Evolutionary conservation across 192 early-diverging fungal genomes (phyloP), one percentile per base, ranked within the genome.

Genomic region (Phycomyces nitens): DNA sequence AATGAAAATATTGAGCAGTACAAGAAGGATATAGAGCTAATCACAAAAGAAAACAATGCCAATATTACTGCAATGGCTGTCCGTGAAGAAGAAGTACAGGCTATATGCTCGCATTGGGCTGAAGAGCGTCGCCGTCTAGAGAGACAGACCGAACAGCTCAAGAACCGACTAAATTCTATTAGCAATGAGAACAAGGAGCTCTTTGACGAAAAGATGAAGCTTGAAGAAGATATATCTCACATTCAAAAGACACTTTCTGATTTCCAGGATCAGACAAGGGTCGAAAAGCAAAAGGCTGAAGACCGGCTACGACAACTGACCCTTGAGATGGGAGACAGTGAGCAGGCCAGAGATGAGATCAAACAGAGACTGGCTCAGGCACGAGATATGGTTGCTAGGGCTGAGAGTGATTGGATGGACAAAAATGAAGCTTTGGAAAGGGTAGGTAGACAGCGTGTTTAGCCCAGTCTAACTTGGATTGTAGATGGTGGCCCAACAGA

Each of bases 321-420:
- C 24, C 23, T 44, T 18, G 41, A 65, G 22, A 65, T 69, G 52
- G 41, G 40, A 18, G 53, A 74, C 23, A 74, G 62, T 38, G 66
- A 73, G 15, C 38, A 51, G 27, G 62, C 62, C 4, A 56, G 54
- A 11, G 63, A 69, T 47, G 72, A 74, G 14, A 69, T 74, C n/a
- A 68, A 64, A 39, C 53, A 26, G 15, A 22, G 51, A 52, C 26
- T 64, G 18, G 52, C 60, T 10, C 72, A 69, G 40, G 62, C 67
- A 3, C 49, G 72, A 9, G 63, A 61, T 14, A 69, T 69, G 67
- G 62, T 69, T 0, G 44, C 61, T 2, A 55, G 41, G 2, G 68
- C 73, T n/a, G 58, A 75, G 38, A 53, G 59, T 16, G 60, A 75
- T 23, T 75, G 73, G 73, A 57, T 63, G 50, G 60, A 55, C 5